These are phyloP conservation scores for Tulasnella sp. DNA, from an alignment of 768 basidiomycete species.

Conservation along the genomic window DNA sequence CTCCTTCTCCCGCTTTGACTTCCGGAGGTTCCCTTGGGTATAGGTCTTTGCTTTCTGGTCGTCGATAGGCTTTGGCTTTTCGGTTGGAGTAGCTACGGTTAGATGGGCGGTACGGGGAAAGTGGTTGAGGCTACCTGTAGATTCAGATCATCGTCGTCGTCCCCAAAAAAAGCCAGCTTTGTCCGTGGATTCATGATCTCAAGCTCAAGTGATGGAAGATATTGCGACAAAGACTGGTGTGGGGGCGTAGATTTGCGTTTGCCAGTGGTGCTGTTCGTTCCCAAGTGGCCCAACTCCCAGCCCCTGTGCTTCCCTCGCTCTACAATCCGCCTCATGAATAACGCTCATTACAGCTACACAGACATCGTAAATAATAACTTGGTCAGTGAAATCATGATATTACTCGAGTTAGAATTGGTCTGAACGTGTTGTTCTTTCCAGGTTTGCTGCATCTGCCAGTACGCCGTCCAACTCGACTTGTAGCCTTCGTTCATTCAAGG, in stretches of 20 bases:
- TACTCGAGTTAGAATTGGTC: not conserved
- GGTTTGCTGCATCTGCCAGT: slow-evolving; percentile 76
- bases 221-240: too few species aligned
- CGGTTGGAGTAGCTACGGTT: not conserved
- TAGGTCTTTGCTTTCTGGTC: slow-evolving; percentile 80
- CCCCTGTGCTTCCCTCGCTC: not conserved
- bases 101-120: slow-evolving; percentile 1
- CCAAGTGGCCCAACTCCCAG: too few species aligned
- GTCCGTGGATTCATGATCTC: slow-evolving; percentile 10
- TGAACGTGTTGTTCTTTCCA: slow-evolving; percentile 24
- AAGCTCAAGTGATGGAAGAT: not conserved
- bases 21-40: slow-evolving; percentile 69
- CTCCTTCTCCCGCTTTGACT: slow-evolving; percentile 87
- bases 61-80: slow-evolving; percentile 52
- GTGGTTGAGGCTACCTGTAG: slow-evolving; percentile 9
- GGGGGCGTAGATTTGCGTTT: too few species aligned
- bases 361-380: slow-evolving; percentile 56
- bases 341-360: slow-evolving; percentile 43
- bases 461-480: slow-evolving; percentile 15
- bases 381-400: slow-evolving; percentile 32
- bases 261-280: too few species aligned
- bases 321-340: not conserved
- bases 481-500: not conserved
- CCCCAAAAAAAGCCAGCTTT: slow-evolving; percentile 14
- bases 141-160: slow-evolving; percentile 15